These are phyloP conservation scores for Aspergillus diversus DNA, from an alignment of 495 filamentous ascomycete genomes.

Conservation along the genomic window DNA sequence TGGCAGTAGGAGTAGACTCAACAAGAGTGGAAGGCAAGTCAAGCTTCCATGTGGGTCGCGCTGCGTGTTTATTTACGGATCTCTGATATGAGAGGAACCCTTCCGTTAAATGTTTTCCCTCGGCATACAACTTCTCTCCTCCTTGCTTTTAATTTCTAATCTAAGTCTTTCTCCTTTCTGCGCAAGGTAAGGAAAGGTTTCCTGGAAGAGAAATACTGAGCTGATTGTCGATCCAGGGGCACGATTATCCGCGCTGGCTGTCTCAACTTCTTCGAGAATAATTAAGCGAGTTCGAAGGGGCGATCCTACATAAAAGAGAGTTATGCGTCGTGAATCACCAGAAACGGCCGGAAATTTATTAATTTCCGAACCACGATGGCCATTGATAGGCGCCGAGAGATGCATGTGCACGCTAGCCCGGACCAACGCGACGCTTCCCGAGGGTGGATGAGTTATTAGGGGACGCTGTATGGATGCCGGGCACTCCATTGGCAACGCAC, in stretches of 20 bases:
- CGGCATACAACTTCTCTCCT: too few relatives aligned
- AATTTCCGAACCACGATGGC: neutral
- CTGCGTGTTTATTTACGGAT: too few relatives aligned
- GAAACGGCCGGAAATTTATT: neutral
- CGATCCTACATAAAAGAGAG: slow-evolving; percentile 2
- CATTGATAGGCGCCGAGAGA: neutral
- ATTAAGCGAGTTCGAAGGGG: neutral
- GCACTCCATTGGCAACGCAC: neutral
- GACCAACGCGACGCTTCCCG: neutral
- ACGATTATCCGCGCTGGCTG: too few relatives aligned
- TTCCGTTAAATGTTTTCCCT: too few relatives aligned
- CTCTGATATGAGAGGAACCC: too few relatives aligned
- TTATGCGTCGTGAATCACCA: neutral
- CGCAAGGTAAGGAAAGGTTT: too few relatives aligned
- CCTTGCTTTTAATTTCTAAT: too few relatives aligned
- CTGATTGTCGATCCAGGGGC: neutral
- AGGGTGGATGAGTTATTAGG: neutral
- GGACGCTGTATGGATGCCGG: neutral
- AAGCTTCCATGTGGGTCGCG: too few relatives aligned
- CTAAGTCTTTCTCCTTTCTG: too few relatives aligned
- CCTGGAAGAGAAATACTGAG: neutral
- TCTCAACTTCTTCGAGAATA: neutral
- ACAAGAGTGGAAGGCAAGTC: too few relatives aligned
- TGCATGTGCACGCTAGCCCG: slow-evolving; percentile 9
- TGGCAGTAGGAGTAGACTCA: too few relatives aligned